A percentile compares a stretch with the other conserved stretches of the same genome.
phyloP scores from a whole-genome alignment of 768 basidiomycete genomes.

The Leccinum olivaceopallidum region DNA sequence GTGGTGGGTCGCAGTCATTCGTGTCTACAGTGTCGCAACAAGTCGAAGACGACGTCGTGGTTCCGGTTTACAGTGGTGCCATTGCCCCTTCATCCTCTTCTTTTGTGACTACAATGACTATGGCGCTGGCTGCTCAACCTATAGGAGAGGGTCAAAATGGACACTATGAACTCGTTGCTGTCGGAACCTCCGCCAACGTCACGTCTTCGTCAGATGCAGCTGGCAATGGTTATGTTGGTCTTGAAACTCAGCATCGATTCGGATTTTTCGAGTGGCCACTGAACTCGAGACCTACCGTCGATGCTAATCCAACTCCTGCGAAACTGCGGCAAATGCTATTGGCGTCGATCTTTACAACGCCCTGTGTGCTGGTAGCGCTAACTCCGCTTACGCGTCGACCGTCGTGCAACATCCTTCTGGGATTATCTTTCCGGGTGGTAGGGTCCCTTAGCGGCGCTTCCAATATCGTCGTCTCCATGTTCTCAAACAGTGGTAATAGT shows the following conservation, averaged over 20 bases:
- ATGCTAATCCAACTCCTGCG: slow-evolving; percentile 68
- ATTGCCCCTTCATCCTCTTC: slow-evolving; percentile 70
- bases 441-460: slow-evolving; percentile 54
- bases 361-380: slow-evolving; percentile 47
- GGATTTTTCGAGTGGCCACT: slow-evolving; percentile 92
- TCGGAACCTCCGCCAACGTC: slow-evolving; percentile 67
- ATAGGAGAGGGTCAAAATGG: slow-evolving; percentile 61
- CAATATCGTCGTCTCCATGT: slow-evolving; percentile 75
- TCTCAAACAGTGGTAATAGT: slow-evolving; percentile 61
- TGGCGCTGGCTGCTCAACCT: slow-evolving; percentile 71
- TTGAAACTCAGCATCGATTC: slow-evolving; percentile 52
- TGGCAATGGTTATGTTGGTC: slow-evolving; percentile 33
- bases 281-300: slow-evolving; percentile 40
- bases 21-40: slow-evolving; percentile 76
- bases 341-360: slow-evolving; percentile 63
- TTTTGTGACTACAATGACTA: slow-evolving; percentile 73
- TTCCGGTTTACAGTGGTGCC: slow-evolving; percentile 77
- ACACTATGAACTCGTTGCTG: slow-evolving; percentile 78
- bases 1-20: slow-evolving; percentile 61
- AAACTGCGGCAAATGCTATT: slow-evolving; percentile 65
- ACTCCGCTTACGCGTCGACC: slow-evolving; percentile 46
- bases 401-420: slow-evolving; percentile 69
- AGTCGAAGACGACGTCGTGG: slow-evolving; percentile 58
- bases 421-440: slow-evolving; percentile 71
- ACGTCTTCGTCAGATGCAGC: slow-evolving; percentile 34